Evolutionary conservation across 2,329 filamentous ascomycete genomes (phyloP).

Genomic region (Fusarium dlaminii): DNA sequence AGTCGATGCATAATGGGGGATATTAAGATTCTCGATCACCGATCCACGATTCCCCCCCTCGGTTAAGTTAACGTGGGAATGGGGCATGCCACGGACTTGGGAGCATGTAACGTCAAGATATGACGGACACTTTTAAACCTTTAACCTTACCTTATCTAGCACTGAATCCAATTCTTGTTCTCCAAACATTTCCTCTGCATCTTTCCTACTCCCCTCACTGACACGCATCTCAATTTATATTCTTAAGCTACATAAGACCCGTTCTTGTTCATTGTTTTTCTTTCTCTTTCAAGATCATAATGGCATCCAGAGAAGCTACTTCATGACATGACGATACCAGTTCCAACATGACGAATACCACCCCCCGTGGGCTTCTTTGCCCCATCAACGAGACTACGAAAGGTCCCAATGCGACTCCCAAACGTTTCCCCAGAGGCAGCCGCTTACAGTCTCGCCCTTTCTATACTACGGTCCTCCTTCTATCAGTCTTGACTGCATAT

Average conservation of each 20-base stretch:
- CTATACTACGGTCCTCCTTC: conserved; percentile 57
- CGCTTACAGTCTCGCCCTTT: conserved; percentile 60
- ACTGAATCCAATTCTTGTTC: not conserved
- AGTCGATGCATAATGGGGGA: not conserved
- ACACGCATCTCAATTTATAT: not conserved
- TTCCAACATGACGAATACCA: conserved; percentile 27
- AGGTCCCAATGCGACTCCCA: conserved; percentile 4
- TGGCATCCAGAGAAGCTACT: conserved; percentile 22
- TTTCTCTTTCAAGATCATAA: not conserved
- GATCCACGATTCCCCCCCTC: conserved; percentile 5
- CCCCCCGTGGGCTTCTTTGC: conserved; percentile 7
- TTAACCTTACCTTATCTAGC: conserved; percentile 10
- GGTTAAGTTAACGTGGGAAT: conserved; percentile 21
- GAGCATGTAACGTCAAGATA: conserved; percentile 34
- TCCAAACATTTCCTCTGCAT: conserved; percentile 8
- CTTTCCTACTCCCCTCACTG: not conserved
- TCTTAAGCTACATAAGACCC: not conserved
- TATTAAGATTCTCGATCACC: conserved; percentile 3
- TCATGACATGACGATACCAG: conserved; percentile 39
- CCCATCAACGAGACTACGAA: conserved; percentile 6
- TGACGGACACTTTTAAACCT: not conserved
- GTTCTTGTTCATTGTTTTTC: not conserved
- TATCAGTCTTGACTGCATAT: conserved; percentile 58
- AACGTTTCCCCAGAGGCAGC: conserved; percentile 43
- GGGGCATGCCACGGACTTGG: not conserved